phyloP scores from a whole-genome alignment of 306 rosid species.

The Prunus mira region DNA sequence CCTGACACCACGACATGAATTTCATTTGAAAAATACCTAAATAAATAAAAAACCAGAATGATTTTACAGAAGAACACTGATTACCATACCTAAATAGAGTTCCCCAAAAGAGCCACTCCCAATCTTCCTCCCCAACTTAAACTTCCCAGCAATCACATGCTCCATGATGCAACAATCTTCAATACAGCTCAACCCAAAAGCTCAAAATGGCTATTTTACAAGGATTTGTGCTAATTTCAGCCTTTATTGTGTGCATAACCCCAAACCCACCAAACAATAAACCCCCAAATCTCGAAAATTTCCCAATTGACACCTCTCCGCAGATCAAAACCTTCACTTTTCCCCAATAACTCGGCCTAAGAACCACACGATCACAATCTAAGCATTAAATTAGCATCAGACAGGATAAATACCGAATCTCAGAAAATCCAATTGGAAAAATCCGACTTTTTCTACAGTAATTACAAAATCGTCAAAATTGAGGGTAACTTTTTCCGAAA shows the following conservation, averaged over 20 bases:
- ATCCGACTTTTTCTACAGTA: neutral
- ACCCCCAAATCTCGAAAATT: conserved; percentile 24
- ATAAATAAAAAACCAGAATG: neutral
- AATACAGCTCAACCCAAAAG: conserved; percentile 31
- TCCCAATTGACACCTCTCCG: conserved; percentile 22
- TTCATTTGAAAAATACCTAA: conserved; percentile 17
- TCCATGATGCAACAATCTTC: conserved; percentile 69
- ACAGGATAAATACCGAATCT: neutral
- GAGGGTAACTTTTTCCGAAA: conserved; percentile 6
- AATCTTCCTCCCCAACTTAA: conserved; percentile 95
- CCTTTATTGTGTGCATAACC: conserved; percentile 37
- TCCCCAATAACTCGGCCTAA: conserved; percentile 22
- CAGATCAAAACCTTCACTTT: conserved; percentile 18
- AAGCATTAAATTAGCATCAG: conserved; percentile 8
- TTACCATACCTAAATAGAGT: conserved; percentile 72
- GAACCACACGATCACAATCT: conserved; percentile 8
- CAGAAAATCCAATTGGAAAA: neutral
- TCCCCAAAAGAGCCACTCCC: conserved; percentile 99
- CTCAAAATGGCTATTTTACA: conserved; percentile 23
- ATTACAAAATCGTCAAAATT: neutral
- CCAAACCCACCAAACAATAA: conserved; percentile 21
- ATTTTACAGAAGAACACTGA: neutral
- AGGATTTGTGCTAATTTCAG: conserved; percentile 44
- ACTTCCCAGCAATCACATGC: conserved; percentile 86
- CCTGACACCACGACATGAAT: conserved; percentile 41